These are phyloP conservation scores for Pascua guehoae DNA, from an alignment of 1,284 basidiomycete species.

Conservation along the genomic window DNA sequence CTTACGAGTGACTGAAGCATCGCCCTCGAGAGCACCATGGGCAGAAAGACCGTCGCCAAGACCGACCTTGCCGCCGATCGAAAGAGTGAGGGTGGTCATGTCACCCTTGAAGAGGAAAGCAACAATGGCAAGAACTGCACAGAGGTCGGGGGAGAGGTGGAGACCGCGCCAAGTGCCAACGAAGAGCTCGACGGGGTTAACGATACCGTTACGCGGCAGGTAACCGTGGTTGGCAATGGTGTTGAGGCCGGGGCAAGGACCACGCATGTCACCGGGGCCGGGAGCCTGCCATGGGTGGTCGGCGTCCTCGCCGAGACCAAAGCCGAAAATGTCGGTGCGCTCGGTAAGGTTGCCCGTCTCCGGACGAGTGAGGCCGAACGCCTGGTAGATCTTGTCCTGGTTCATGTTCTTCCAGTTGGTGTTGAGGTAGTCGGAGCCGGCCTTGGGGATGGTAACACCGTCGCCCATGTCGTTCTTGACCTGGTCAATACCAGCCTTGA, in stretches of 20 bases:
- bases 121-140: conserved; percentile 25
- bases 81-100: conserved; percentile 24
- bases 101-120: conserved; percentile 37
- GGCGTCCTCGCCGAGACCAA: conserved; percentile 17
- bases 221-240: conserved; percentile 41
- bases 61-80: conserved; percentile 17
- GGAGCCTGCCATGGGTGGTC: conserved; percentile 29
- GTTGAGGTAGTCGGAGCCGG: background rate
- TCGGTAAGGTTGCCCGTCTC: too few relatives aligned
- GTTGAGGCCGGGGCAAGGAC: conserved; percentile 46
- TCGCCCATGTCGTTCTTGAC: background rate
- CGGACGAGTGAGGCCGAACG: background rate
- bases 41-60: conserved; percentile 13
- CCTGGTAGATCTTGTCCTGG: conserved; percentile 4
- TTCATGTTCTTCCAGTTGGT: conserved; percentile 2
- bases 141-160: conserved; percentile 35
- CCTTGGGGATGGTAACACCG: conserved; percentile 1
- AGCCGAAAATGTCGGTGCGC: conserved; percentile 1
- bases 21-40: conserved; percentile 20
- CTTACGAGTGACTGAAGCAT: conserved; percentile 20
- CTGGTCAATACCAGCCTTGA: conserved; percentile 12
- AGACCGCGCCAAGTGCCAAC: conserved; percentile 25
- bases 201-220: conserved; percentile 34
- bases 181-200: conserved; percentile 32
- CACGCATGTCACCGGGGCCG: conserved; percentile 30